phyloP scores from a whole-genome alignment of 345 rosid species.

The Chamaenerion angustifolium region DNA sequence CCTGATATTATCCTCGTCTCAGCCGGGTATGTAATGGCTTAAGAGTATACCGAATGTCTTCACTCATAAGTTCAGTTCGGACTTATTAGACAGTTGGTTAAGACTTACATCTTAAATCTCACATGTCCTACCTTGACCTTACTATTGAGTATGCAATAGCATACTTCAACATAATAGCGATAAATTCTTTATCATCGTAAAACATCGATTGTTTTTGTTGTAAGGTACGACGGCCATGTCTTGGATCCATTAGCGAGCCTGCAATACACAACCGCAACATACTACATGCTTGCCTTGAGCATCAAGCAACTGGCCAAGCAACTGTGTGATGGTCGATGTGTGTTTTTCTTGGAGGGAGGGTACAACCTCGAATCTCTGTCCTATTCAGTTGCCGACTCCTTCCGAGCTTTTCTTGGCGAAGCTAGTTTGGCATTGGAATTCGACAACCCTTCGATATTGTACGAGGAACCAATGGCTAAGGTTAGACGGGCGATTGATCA shows the following conservation, averaged over 20 bases:
- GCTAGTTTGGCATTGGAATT: conserved; percentile 59
- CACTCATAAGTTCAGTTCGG: too few species aligned
- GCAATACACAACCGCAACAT: conserved; percentile 79
- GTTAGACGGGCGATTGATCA: conserved; percentile 59
- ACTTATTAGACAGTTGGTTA: too few species aligned
- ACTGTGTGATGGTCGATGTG: conserved; percentile 73
- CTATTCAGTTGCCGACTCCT: conserved; percentile 68
- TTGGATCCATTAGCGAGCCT: conserved; percentile 79
- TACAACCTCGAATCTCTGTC: conserved; percentile 85
- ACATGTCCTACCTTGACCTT: too few species aligned
- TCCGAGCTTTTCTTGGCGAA: conserved; percentile 77
- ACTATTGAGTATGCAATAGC: too few species aligned
- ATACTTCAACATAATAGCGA: too few species aligned
- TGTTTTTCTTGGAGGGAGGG: conserved; percentile 92
- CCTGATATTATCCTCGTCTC: conserved; percentile 91
- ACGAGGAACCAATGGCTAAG: conserved; percentile 65
- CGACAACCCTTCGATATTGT: conserved; percentile 66
- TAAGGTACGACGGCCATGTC: conserved; percentile 81
- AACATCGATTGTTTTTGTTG: neutral
- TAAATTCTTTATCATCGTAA: too few species aligned
- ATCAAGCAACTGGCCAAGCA: conserved; percentile 75
- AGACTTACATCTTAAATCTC: too few species aligned
- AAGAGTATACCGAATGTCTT: neutral
- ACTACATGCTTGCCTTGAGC: conserved; percentile 53
- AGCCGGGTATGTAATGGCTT: conserved; percentile 56